Evolutionary conservation across 768 basidiomycete species (phyloP), one percentile per base, ranked within the genome.

Genomic region (Tephrocybe sp.): DNA sequence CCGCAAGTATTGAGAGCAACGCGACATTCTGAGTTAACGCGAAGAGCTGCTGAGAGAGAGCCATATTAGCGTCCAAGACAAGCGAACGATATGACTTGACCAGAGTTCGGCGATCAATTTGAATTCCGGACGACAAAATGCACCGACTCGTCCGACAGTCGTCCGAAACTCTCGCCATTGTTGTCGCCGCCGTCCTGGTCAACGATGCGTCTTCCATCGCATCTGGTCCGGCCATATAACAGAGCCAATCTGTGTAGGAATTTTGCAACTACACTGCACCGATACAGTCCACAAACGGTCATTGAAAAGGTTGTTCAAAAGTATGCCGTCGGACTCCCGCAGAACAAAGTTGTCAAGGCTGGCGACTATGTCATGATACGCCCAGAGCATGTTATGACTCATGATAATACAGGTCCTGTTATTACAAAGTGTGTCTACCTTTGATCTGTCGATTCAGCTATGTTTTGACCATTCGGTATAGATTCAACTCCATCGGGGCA

Each of bases 331-430:
- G 93, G 86, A 42, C 75, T 94, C 1, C 84, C 92, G 2, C 69
- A 77, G 44, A 88, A 87, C 36, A 91, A 87, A 65, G 72, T 76
- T 13, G 90, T 98, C 57, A 85, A 83, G 59, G 91, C 94, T 30
- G 97, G 96, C 12, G 97, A 99, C 84, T 98, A 98, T 84, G 94
- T 98, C 31, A 99, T 98, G 95, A 97, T 99, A 71, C 83, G 84
- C 34, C 97, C 97, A 19, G 87, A 98, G 65, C 93, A 98, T 80
- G 94, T 98, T 59, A 95, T 95, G 92, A 95, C 92, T 9, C 93
- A 95, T 57, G 97, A 99, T 63, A 98, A 98, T 65, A 99, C 97
- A 11, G 97, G 94, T 0, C 96, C 97, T 6, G 95, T 99, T 55
- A 96, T 99, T 52, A 86, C 89, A 64, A 99, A 98, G 94, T 94